These are phyloP conservation scores for Piedraia hortae DNA, from an alignment of 2,329 filamentous ascomycete genomes.

Conservation along the genomic window DNA sequence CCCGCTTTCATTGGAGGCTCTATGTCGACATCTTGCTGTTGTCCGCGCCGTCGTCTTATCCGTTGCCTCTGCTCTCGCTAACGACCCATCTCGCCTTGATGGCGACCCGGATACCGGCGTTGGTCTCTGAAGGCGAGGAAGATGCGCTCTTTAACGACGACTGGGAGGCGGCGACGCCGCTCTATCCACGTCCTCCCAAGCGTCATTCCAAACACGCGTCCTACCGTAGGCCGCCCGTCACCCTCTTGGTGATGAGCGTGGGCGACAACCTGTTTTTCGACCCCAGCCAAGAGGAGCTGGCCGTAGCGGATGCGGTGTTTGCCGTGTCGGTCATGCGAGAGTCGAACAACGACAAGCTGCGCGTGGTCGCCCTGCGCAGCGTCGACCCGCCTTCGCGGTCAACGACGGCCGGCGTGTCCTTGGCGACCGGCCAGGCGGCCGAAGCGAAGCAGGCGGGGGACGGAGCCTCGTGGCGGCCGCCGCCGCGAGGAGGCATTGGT, in stretches of 20 bases:
- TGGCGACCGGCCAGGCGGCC: conserved; percentile 13
- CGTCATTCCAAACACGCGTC: conserved; percentile 7
- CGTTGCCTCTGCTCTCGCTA: conserved; percentile 70
- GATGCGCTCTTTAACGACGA: conserved; percentile 96
- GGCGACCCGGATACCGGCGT: conserved; percentile 52
- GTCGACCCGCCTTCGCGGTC: conserved; percentile 23
- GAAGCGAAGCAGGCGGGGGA: conserved; percentile 16
- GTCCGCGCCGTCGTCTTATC: conserved; percentile 48
- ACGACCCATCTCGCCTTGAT: conserved; percentile 85
- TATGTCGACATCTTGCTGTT: conserved; percentile 56
- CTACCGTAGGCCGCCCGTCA: conserved; percentile 43
- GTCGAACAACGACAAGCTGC: conserved; percentile 28
- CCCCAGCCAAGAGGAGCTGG: conserved; percentile 68
- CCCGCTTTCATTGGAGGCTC: conserved; percentile 82
- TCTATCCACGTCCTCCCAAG: conserved; percentile 35
- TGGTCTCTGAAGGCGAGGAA: conserved; percentile 77
- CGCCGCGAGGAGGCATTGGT: conserved; percentile 60
- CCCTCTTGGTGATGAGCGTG: conserved; percentile 66
- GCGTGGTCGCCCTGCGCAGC: conserved; percentile 19
- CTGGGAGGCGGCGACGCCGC: conserved; percentile 56
- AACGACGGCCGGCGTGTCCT: conserved; percentile 17
- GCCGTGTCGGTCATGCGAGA: conserved; percentile 41
- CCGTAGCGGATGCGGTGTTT: conserved; percentile 69
- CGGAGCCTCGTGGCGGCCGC: conserved; percentile 52
- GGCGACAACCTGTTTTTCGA: conserved; percentile 66